Percentiles rank a stretch among this genome's conserved stretches.
phyloP scores from a whole-genome alignment of 1,284 basidiomycete species.

The Ganoderma lingzhi region DNA sequence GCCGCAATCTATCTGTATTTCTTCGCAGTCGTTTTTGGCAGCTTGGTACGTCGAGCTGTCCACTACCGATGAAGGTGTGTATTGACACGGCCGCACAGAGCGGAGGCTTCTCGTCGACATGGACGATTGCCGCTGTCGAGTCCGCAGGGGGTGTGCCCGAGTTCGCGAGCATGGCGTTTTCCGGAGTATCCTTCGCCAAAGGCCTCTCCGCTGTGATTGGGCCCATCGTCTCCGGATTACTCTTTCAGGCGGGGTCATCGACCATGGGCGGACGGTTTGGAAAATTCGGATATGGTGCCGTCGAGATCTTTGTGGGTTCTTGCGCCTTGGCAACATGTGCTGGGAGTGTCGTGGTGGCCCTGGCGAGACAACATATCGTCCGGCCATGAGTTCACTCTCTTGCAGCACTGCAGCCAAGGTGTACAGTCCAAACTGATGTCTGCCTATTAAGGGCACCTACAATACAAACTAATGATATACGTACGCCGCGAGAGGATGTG shows the following conservation, averaged over 20 bases:
- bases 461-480: slow-evolving; percentile 11
- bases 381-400: neutral
- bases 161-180: slow-evolving; percentile 34
- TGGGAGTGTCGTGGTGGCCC: slow-evolving; percentile 31
- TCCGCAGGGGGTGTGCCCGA: slow-evolving; percentile 36
- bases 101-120: slow-evolving; percentile 34
- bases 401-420: neutral
- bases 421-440: neutral
- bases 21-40: slow-evolving; percentile 41
- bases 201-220: slow-evolving; percentile 38
- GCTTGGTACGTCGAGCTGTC: slow-evolving; percentile 29
- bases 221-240: slow-evolving; percentile 36
- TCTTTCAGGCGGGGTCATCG: slow-evolving; percentile 32
- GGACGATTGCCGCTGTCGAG: slow-evolving; percentile 35
- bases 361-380: slow-evolving; percentile 21
- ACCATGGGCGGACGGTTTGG: slow-evolving; percentile 28
- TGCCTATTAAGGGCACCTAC: slow-evolving; percentile 6
- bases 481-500: neutral
- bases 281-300: slow-evolving; percentile 34
- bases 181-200: slow-evolving; percentile 32
- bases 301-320: slow-evolving; percentile 40
- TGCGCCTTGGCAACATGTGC: slow-evolving; percentile 36
- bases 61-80: neutral
- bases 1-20: slow-evolving; percentile 35
- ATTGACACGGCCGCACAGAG: neutral